These are phyloP conservation scores for Angophora floribunda DNA, from an alignment of 345 rosid species.

Conservation along the genomic window DNA sequence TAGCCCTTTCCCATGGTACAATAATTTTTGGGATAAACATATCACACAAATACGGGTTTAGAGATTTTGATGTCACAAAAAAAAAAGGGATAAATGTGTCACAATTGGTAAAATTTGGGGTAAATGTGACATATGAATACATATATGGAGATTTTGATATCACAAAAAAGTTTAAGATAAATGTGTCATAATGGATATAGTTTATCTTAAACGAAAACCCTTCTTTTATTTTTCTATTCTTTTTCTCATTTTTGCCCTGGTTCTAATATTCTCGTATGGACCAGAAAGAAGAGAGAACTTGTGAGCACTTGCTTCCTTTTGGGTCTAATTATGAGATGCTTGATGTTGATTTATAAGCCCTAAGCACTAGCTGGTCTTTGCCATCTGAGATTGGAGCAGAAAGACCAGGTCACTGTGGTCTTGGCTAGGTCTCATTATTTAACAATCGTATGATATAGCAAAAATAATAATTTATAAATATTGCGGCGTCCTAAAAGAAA, in stretches of 20 bases:
- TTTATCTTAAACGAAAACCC: background rate
- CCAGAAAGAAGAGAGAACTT: background rate
- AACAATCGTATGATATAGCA: background rate
- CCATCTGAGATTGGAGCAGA: background rate
- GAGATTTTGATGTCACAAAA: too few species aligned
- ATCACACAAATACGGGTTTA: too few species aligned
- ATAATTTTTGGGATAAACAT: too few species aligned
- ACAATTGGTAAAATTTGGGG: too few species aligned
- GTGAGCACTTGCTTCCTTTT: background rate
- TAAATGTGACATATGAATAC: too few species aligned
- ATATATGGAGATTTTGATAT: too few species aligned
- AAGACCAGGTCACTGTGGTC: background rate
- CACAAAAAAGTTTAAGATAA: too few species aligned
- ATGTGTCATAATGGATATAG: too few species aligned
- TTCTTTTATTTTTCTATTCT: background rate
- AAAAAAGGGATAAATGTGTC: too few species aligned
- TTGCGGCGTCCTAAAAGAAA: background rate
- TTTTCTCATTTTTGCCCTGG: background rate
- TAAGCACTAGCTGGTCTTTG: background rate
- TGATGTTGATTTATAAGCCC: background rate
- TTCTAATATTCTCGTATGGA: background rate
- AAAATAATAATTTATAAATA: background rate
- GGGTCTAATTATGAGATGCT: background rate
- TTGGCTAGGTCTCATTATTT: background rate
- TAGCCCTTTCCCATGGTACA: background rate